A percentile compares a stretch with the other conserved stretches of the same genome.
These are phyloP conservation scores for Yamadazyma taylorii DNA, from an alignment of 1,139 yeast species.

Conservation along the genomic window DNA sequence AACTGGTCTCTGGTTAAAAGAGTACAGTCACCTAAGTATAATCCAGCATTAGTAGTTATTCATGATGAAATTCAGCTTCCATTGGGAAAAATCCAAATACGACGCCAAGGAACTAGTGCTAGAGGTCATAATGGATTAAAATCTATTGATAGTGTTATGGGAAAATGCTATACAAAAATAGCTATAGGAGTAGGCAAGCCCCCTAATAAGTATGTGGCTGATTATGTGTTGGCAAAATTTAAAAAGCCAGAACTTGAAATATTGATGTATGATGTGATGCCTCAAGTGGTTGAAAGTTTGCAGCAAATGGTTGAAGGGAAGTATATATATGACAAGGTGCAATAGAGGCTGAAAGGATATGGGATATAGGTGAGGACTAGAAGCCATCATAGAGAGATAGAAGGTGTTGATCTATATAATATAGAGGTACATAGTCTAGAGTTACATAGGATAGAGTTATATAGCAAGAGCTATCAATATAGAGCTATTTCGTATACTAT, in stretches of 20 bases:
- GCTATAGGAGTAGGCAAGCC: conserved; percentile 79
- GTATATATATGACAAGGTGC: conserved; percentile 17
- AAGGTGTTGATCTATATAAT: no score
- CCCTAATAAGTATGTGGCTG: conserved; percentile 46
- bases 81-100: conserved; percentile 61
- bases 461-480: no score
- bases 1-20: conserved; percentile 42
- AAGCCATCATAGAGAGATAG: no score
- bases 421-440: no score
- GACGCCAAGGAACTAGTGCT: conserved; percentile 56
- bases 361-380: no score
- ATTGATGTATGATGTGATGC: conserved; percentile 36
- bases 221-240: conserved; percentile 60
- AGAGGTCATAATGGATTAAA: conserved; percentile 83
- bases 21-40: conserved; percentile 17
- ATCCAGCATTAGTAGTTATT: conserved; percentile 51
- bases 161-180: conserved; percentile 52
- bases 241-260: conserved; percentile 33
- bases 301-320: conserved; percentile 34
- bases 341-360: no score
- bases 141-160: conserved; percentile 46
- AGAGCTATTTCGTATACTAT: no score
- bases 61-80: conserved; percentile 76
- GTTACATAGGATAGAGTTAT: no score
- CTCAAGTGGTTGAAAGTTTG: conserved; percentile 35